Base-by-base conservation (phyloP, 2,329 filamentous ascomycete genomes). In the Aspergillus puulaauensis region DNA sequence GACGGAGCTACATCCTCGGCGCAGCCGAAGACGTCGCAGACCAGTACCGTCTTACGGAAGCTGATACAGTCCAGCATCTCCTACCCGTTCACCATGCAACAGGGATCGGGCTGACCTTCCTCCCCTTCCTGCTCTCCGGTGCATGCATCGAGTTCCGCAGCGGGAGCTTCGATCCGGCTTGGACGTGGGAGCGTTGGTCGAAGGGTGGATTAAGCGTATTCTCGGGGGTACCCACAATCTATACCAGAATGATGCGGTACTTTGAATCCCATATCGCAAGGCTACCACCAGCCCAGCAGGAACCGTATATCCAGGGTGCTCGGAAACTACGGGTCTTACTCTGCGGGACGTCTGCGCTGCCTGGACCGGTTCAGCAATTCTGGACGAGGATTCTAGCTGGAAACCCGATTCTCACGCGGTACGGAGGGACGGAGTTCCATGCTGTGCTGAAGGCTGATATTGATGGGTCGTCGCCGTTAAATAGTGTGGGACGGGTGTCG, bases 301-400 rank as follows among this genome's bases (percentile, higher is more conserved):
- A 67, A 24, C 67, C 72, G 41, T 83, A 82, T 65, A 68, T 79
- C 27, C 69, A 71, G 11, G 80, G 71, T 19, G 72, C 55, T 45
- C 68, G 53, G 33, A 64, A 45, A n/a, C 59, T 61, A 52, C 66
- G 55, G 46, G 70, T 60, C 33, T 66, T 61, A 61, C 62, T 60
- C 31, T 77, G 55, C 57, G 74, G 71, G 1, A 82, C 80, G 0
- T 80, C 77, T 3, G 80, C 80, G 1, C 61, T 83, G 39, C 80
- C 80, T 3, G 75, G 76, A 52, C 79, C 80, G 1, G 76, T 83
- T 40, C 77, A 77, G n/a, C 74, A 82, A 40, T 82, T 82, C 62
- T 83, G 81, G 80, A 60, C 62, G 41, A 39, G 55, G 14, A 48
- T 68, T 7, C 46, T 65, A 6, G 51, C 58, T 6, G 54, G 54